Evolutionary conservation across 306 rosid genomes (phyloP), one percentile per base, ranked within the genome.

Genomic region (Argentina anserina): DNA sequence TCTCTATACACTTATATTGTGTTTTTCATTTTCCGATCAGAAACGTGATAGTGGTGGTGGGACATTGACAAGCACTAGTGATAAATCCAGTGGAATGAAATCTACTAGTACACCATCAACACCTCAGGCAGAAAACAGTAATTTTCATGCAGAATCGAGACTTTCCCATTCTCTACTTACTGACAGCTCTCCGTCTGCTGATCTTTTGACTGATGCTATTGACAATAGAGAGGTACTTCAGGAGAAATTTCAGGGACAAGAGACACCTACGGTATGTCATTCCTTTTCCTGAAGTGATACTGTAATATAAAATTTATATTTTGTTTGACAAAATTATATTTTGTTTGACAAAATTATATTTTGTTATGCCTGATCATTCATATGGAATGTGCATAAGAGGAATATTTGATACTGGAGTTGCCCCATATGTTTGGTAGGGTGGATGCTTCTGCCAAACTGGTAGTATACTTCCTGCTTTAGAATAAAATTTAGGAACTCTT

Each of bases 101-200:
- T 91, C 98, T 74, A 62, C 80, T 39, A 89, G 96, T 80, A 85
- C 89, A 43, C 97, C 98, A 70, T 91, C 98, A 53, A 94, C 98
- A 49, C 97, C 98, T 77, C 97, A 86, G 80, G 90, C 89, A 65
- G 97, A 89, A 84, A 84, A 78, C 65, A 81, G 82, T 29, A 86
- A 88, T 82, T 76, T 72, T 76, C 88, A 84, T 63, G 58, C 81
- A 53, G 98, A 89, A 60, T 79, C 91, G 64, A 85, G 96, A 78
- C 81, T 81, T 71, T 89, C 95, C 34, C 88, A 83, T 84, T 89
- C 97, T 75, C 75, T 81, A 74, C 88, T 78, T 60, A 77, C 88
- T 47, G 98, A 88, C 83, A 90, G 89, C 84, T 89, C 91, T 84
- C 90, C 89, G 52, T 84, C 90, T 64, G 92, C 76, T 17, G 97